Conservation (phyloP, 768 basidiomycete genomes). For the Trametopsis cervina region DNA sequence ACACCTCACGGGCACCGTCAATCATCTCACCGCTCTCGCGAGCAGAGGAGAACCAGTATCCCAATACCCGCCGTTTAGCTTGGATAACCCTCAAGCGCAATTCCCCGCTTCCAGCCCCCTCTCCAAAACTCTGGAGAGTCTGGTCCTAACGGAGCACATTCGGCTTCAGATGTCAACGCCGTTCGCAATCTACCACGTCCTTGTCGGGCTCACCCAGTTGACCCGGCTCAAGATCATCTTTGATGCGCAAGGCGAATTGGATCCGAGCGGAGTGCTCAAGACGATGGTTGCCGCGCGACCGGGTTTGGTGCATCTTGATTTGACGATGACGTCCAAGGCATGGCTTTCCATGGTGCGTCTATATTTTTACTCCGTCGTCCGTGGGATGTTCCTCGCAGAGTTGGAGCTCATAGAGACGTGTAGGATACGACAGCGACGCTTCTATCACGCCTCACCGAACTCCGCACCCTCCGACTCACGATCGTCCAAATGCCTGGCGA, state of each 20-base stretch:
- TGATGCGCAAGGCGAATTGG: conserved; percentile 50
- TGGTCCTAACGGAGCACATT: conserved; percentile 61
- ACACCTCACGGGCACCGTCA: conserved; percentile 60
- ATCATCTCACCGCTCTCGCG: conserved; percentile 58
- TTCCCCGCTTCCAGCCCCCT: conserved; percentile 26
- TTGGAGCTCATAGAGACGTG: no score
- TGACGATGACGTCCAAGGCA: conserved; percentile 60
- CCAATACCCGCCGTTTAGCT: neutral
- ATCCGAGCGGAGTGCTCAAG: conserved; percentile 62
- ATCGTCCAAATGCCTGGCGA: conserved; percentile 65
- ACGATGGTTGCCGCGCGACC: conserved; percentile 64
- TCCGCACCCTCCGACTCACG: conserved; percentile 55
- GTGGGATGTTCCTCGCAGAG: conserved; percentile 25
- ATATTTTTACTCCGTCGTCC: no score
- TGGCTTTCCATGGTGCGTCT: conserved; percentile 60
- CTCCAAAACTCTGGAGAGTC: conserved; percentile 37
- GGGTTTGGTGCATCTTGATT: conserved; percentile 51
- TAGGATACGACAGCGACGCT: conserved; percentile 60
- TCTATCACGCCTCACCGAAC: conserved; percentile 53
- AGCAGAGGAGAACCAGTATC: conserved; percentile 14
- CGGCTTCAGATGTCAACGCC: conserved; percentile 62
- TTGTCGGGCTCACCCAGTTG: conserved; percentile 48
- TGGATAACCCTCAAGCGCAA: conserved; percentile 4
- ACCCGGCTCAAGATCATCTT: conserved; percentile 58
- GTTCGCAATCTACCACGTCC: conserved; percentile 48